Conservation (phyloP, 2,329 filamentous ascomycete genomes). For the Fusarium palustre region DNA sequence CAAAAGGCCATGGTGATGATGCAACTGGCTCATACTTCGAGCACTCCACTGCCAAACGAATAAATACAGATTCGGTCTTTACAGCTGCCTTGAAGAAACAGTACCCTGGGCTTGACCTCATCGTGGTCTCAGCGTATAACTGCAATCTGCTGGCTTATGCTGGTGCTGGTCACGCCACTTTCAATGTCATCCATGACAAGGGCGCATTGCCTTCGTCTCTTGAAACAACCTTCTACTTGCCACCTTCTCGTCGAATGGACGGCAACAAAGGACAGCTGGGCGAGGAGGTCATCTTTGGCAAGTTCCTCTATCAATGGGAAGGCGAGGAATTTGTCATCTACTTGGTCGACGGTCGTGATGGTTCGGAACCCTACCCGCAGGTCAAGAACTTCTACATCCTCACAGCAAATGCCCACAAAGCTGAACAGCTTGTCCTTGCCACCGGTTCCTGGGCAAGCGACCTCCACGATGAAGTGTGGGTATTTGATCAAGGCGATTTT, state of each 20-base stretch:
- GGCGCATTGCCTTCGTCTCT: constrained; percentile 1
- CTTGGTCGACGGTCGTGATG: constrained; percentile 6
- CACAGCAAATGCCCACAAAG: not conserved
- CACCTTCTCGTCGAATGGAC: constrained; percentile 2
- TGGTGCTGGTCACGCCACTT: not conserved
- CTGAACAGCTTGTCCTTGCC: constrained; percentile 6
- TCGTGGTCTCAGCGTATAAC: not conserved
- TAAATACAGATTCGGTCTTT: constrained; percentile 2
- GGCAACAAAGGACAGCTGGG: constrained; percentile 4
- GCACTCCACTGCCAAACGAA: not conserved
- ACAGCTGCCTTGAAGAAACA: not conserved
- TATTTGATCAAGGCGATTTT: not conserved
- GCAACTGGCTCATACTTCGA: not conserved
- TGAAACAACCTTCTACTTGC: not conserved
- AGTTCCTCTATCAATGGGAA: constrained; percentile 9
- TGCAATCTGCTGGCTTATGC: constrained; percentile 3
- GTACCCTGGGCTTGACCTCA: not conserved
- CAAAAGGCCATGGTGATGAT: not conserved
- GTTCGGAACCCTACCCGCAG: not conserved
- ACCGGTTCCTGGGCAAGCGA: constrained; percentile 7
- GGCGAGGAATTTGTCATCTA: not conserved
- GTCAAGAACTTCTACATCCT: constrained; percentile 5
- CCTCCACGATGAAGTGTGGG: constrained; percentile 5
- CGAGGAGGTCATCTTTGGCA: constrained; percentile 2
- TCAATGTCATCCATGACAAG: not conserved